Percentiles rank a stretch among this genome's conserved stretches.
phyloP scores from a whole-genome alignment of 306 rosid species.

The Acacia confusa region DNA sequence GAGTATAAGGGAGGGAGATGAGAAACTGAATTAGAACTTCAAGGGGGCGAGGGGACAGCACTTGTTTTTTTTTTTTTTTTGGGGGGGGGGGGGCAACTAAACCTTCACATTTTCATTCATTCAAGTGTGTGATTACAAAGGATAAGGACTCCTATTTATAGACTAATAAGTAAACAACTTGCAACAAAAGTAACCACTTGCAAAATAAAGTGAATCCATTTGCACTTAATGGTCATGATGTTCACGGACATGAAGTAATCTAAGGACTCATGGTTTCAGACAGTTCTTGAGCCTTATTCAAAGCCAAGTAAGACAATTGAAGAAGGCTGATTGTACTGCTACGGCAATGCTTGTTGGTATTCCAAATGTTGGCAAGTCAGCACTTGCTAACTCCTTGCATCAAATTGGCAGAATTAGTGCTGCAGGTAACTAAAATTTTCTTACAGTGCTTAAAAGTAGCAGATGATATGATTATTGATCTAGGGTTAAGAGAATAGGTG shows the following conservation, averaged over 20 bases:
- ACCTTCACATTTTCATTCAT: no score
- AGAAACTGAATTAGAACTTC: no score
- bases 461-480: constrained; percentile 5
- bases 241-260: constrained; percentile 11
- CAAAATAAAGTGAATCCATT: no score
- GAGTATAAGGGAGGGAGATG: no score
- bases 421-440: constrained; percentile 53
- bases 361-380: constrained; percentile 94
- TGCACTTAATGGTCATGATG: background rate
- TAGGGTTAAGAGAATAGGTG: no score
- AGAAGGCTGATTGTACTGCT: constrained; percentile 54
- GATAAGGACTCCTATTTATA: no score
- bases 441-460: background rate
- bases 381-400: constrained; percentile 85
- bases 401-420: constrained; percentile 89
- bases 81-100: no score
- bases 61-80: no score
- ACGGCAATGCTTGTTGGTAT: constrained; percentile 75
- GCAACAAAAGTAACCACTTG: no score
- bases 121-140: no score
- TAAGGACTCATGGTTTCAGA: constrained; percentile 16
- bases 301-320: constrained; percentile 61
- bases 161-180: no score
- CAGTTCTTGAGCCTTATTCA: constrained; percentile 80
- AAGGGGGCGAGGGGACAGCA: no score